These are phyloP conservation scores for Capsella bursapastoris DNA, from an alignment of 345 rosid species.

Conservation along the genomic window DNA sequence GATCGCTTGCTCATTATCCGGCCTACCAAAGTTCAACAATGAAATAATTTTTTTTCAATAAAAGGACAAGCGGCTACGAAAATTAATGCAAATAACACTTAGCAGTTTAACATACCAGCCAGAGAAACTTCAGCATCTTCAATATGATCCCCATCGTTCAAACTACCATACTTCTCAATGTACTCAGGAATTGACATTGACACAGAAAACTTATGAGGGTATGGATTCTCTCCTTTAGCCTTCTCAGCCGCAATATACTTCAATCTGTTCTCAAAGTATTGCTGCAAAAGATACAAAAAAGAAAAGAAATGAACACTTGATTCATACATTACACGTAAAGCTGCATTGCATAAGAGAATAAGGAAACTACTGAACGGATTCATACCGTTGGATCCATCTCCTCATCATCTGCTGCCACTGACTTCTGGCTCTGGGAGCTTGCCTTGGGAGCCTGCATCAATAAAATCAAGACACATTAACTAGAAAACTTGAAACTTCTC, in stretches of 20 bases:
- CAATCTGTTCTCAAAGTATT: slow-evolving; percentile 84
- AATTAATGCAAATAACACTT: neutral
- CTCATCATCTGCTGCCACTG: slow-evolving; percentile 79
- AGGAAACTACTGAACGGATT: neutral
- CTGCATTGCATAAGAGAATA: slow-evolving; percentile 6
- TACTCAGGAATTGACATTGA: slow-evolving; percentile 66
- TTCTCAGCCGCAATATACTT: slow-evolving; percentile 71
- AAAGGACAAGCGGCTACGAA: neutral
- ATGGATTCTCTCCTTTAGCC: slow-evolving; percentile 73
- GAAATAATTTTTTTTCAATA: slow-evolving; percentile 5
- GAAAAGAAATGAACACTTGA: neutral
- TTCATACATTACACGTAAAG: neutral
- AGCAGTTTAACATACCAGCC: slow-evolving; percentile 55
- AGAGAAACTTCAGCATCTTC: slow-evolving; percentile 66
- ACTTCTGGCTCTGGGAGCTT: slow-evolving; percentile 27
- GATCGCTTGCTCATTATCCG: slow-evolving; percentile 91
- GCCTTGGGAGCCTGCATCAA: slow-evolving; percentile 32
- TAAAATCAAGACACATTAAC: neutral
- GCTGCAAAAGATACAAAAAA: slow-evolving; percentile 53
- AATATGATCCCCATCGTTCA: slow-evolving; percentile 73
- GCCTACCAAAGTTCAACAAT: slow-evolving; percentile 50
- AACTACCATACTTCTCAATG: slow-evolving; percentile 59
- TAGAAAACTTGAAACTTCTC: neutral
- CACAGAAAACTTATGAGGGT: slow-evolving; percentile 81
- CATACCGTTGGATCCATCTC: slow-evolving; percentile 96